Evolutionary conservation across 768 basidiomycete genomes (phyloP), one percentile per base, ranked within the genome.

Genomic region (Tylopilus sp.): DNA sequence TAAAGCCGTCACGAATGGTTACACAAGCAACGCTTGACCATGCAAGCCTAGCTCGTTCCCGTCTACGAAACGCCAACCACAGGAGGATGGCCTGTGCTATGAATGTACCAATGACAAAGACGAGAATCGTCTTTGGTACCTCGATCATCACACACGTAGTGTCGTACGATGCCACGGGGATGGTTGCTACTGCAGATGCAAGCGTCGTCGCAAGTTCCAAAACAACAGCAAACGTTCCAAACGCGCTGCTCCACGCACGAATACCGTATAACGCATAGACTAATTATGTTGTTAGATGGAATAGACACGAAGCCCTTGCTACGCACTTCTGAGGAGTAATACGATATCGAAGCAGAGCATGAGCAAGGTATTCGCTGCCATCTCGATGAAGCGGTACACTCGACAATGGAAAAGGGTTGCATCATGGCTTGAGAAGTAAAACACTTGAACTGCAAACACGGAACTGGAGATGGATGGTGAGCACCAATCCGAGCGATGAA

Each of bases 1-100:
- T 6, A 3, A 59, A 4, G 26, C 65, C 61, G 26, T 66, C 65
- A 3, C 66, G 58, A n/a, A 66, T 61, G 12, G 66, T 68, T 1
- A 63, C 34, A 14, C 52, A 64, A 11, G 53, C 54, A 26, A 62
- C 37, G 8, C 40, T 45, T 9, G 30, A 14, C 26, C 53, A 46
- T 11, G 24, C 17, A 42, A 33, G 54, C 22, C 10, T 13, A n/a
- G 16, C 28, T 11, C 17, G 47, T 9, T 51, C 25, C 24, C 53
- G 57, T 41, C 56, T 61, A 37, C 51, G 59, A 43, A 38, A 63
- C 6, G 56, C 52, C 42, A 67, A 36, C 55, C 49, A 57, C 21
- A 68, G 4, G 42, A 68, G 56, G 16, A 57, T 24, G n/a, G 29
- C 14, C 45, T 63, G 61, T 1, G 65, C 51, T 19, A 33, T 8